Percentiles rank a stretch among this genome's conserved stretches.
phyloP scores from a whole-genome alignment of 352 stramenopile species.

The Pythium vanterpoolii region DNA sequence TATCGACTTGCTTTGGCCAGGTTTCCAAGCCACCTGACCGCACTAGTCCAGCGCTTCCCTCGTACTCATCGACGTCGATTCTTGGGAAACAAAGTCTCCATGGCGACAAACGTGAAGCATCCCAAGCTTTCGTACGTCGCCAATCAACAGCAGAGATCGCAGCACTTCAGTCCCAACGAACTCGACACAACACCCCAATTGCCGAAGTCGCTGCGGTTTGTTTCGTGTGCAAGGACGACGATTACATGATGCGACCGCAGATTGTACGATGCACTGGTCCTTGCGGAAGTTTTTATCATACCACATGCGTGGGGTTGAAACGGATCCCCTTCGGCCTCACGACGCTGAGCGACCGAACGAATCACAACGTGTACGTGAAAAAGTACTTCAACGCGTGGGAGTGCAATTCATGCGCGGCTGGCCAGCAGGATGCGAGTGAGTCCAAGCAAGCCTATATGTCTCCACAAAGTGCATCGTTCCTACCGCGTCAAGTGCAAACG shows the following conservation, averaged over 20 bases:
- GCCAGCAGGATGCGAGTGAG: background rate
- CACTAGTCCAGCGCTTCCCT: slow-evolving; percentile 19
- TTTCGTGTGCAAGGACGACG: slow-evolving; percentile 64
- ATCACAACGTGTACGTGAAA: slow-evolving; percentile 74
- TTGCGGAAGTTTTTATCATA: slow-evolving; percentile 66
- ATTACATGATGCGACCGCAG: slow-evolving; percentile 82
- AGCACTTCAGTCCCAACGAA: slow-evolving; percentile 63
- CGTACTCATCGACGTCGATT: slow-evolving; percentile 6
- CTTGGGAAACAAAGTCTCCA: slow-evolving; percentile 2
- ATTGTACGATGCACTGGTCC: slow-evolving; percentile 51
- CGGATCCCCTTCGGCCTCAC: slow-evolving; percentile 82
- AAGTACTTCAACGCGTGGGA: slow-evolving; percentile 83
- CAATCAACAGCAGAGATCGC: slow-evolving; percentile 74
- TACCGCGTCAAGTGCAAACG: background rate
- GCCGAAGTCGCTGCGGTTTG: slow-evolving; percentile 35
- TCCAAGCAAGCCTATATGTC: background rate
- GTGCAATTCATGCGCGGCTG: slow-evolving; percentile 48
- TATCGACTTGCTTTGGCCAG: slow-evolving; percentile 47
- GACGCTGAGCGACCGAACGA: slow-evolving; percentile 79
- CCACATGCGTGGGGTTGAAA: slow-evolving; percentile 66
- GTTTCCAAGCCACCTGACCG: background rate
- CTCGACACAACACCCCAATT: slow-evolving; percentile 37
- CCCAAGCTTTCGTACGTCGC: slow-evolving; percentile 25
- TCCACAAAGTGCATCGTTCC: background rate
- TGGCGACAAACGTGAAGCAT: background rate